Evolutionary conservation across 371 early-diverging fungal species (phyloP), one percentile per base, ranked within the genome.

Genomic region (Nematocida ironsii): DNA sequence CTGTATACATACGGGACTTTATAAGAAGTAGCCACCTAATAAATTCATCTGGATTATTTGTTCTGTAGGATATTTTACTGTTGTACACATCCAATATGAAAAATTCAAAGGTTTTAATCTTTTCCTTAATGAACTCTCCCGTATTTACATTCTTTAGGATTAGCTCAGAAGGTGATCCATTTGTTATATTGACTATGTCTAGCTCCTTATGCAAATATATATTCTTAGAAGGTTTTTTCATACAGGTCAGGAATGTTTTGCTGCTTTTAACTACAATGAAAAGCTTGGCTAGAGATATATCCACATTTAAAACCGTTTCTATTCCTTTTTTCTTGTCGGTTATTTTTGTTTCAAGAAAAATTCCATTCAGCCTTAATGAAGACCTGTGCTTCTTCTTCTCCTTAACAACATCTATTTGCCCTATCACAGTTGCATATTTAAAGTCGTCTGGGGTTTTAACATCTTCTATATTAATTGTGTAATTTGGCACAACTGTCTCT

Each of bases 61-160:
- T 57, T 67, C 56, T 23, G 55, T 70, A 78, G 33, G 48, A n/a
- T 11, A 40, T 5, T 20, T 13, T 69, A 7, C 47, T 44, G 44
- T 44, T 57, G 45, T 78, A 61, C 39, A 45, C 16, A 44, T 78
- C 80, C 33, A 39, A 9, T 16, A 78, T 13, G 3, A 16, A 50
- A 23, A 78, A 78, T 9, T 50, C 57, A 47, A 58, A 48, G 20
- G 47, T 6, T n/a, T 60, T 50, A 9, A 70, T 7, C 6, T 13
- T 20, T 47, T 68, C 71, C 71, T 78, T 78, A 13, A 25, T 60
- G 44, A 78, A 71, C 39, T 9, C 39, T 1, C 69, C 80, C 6
- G 57, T 78, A 45, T 68, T 78, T n/a, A 67, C 60, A 71, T 78
- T 78, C 45, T 70, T 68, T 11, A 78, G 60, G 44, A 78, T 68